Evolutionary conservation across 176 grass and related monocot species (phyloP).

Genomic region (Poa annua): DNA sequence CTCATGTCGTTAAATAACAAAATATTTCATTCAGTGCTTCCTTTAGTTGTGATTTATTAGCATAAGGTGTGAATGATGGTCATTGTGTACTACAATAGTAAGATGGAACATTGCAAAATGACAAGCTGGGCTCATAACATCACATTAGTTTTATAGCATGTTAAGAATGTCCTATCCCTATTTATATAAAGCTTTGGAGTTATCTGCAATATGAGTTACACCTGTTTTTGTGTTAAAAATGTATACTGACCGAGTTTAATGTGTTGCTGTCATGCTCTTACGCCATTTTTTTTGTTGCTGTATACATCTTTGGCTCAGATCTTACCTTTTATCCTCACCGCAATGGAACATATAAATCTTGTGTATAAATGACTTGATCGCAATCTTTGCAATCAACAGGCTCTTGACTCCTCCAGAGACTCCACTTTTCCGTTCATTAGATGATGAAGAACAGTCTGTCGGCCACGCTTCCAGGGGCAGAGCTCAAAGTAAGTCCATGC

Average conservation of each 20-base stretch:
- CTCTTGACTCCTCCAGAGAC: constrained; percentile 91
- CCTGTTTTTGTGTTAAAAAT: background rate
- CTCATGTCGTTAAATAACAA: constrained; percentile 18
- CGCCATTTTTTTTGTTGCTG: constrained; percentile 15
- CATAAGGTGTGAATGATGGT: constrained; percentile 17
- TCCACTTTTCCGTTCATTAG: constrained; percentile 89
- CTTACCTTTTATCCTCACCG: background rate
- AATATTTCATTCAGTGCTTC: background rate
- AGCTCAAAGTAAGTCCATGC: constrained; percentile 63
- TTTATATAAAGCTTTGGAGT: constrained; percentile 21
- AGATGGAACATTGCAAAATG: constrained; percentile 23
- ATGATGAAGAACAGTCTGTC: constrained; percentile 60
- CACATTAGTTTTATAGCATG: constrained; percentile 16
- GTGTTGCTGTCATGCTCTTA: background rate
- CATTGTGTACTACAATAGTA: constrained; percentile 6
- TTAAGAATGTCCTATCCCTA: constrained; percentile 31
- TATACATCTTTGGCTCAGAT: background rate
- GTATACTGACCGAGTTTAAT: background rate
- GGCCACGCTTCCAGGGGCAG: constrained; percentile 68
- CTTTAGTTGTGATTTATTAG: background rate
- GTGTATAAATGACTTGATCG: constrained; percentile 29
- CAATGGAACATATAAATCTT: constrained; percentile 8
- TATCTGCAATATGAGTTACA: constrained; percentile 16
- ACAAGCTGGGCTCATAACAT: constrained; percentile 19
- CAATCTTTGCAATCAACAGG: constrained; percentile 53